A percentile compares a stretch with the other conserved stretches of the same genome.
Conservation (phyloP, 2,329 filamentous ascomycete species). For the Trichoderma simmonsii region DNA sequence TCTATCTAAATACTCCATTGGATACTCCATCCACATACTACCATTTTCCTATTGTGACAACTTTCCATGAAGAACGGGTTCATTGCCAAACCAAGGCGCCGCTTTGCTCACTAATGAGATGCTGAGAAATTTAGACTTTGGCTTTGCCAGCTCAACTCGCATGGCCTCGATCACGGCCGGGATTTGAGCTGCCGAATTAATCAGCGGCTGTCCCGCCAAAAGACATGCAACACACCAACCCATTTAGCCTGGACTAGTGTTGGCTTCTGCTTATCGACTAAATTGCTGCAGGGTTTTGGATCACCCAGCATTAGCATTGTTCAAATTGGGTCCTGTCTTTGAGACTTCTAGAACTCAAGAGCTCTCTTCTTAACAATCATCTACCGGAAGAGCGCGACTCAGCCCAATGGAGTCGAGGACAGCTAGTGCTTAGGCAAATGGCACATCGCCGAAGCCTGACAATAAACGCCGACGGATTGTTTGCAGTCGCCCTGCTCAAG, state of each 20-base stretch:
- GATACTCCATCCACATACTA: not conserved
- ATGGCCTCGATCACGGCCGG: not conserved
- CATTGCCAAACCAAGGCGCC: not conserved
- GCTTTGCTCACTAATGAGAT: not conserved
- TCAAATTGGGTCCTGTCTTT: not conserved
- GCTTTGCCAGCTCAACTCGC: not conserved
- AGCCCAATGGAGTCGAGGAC: not conserved
- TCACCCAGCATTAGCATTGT: not conserved
- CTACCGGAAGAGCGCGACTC: not conserved
- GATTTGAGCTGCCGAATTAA: not conserved
- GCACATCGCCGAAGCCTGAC: not conserved
- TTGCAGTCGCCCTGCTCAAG: not conserved
- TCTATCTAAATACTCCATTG: not conserved
- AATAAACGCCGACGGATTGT: not conserved
- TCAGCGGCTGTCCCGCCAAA: not conserved
- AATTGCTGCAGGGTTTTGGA: not conserved
- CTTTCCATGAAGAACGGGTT: not conserved
- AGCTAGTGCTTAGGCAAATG: not conserved
- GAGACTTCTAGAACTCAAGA: not conserved
- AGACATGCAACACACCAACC: not conserved
- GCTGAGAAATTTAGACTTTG: not conserved
- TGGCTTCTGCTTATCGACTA: not conserved
- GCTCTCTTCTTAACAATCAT: not conserved
- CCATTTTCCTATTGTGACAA: not conserved
- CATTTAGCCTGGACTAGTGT: not conserved